Evolutionary conservation across 495 filamentous ascomycete genomes (phyloP).

Genomic region (Mycothermus thermophilus): DNA sequence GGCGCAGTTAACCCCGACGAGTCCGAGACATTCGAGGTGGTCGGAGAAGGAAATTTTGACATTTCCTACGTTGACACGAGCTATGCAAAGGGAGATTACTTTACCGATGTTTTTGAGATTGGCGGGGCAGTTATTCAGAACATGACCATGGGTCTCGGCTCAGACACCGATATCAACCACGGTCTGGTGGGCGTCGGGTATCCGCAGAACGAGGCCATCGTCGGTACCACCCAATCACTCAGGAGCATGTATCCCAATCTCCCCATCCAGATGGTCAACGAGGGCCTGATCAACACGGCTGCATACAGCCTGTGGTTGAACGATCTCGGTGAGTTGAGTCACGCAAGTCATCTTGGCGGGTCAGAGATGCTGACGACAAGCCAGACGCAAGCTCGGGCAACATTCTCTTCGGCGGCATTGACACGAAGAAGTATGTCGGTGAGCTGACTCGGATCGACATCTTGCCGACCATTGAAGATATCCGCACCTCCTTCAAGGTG

Average conservation of each 20-base stretch:
- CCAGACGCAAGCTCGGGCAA: constrained; percentile 28
- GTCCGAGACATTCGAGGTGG: constrained; percentile 54
- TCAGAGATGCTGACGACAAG: too few relatives aligned
- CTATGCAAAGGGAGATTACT: constrained; percentile 66
- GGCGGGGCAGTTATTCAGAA: constrained; percentile 48
- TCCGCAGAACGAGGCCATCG: constrained; percentile 59
- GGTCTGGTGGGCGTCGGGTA: constrained; percentile 89
- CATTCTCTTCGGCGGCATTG: constrained; percentile 77
- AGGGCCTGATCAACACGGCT: constrained; percentile 59
- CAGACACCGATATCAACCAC: constrained; percentile 51
- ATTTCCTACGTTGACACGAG: constrained; percentile 81
- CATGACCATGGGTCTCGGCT: constrained; percentile 77
- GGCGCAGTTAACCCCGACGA: constrained; percentile 42
- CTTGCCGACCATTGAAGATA: constrained; percentile 31
- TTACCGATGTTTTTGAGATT: constrained; percentile 61
- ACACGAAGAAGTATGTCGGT: constrained; percentile 72
- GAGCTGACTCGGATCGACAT: constrained; percentile 54
- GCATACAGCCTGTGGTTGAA: constrained; percentile 90
- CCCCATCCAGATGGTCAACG: constrained; percentile 57
- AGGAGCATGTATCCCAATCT: constrained; percentile 57
- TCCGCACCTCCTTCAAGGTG: constrained; percentile 53
- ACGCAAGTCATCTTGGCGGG: too few relatives aligned
- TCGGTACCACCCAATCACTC: constrained; percentile 25
- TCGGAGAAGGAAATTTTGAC: constrained; percentile 56
- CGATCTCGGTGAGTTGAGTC: constrained; percentile 48